These are phyloP conservation scores for Pleurotus pulmonarius DNA, from an alignment of 768 basidiomycete genomes.

Conservation along the genomic window DNA sequence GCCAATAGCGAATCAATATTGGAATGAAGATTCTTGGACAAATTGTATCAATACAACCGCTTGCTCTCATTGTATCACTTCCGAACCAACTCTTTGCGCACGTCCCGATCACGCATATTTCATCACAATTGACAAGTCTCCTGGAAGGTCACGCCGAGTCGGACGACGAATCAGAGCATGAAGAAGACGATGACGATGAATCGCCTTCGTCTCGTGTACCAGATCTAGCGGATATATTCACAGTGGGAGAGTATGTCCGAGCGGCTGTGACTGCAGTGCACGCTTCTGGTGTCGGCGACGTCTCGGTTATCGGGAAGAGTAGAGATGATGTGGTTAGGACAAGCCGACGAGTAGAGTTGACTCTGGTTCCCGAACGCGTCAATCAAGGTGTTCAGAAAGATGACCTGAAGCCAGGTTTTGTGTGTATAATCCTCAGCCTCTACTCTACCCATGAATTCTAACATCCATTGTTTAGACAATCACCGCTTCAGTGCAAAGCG, in stretches of 20 bases:
- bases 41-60: slow-evolving; percentile 80
- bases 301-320: slow-evolving; percentile 52
- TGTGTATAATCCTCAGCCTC: slow-evolving; percentile 36
- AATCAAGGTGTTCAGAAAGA: slow-evolving; percentile 76
- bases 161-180: slow-evolving; percentile 39
- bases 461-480: slow-evolving; percentile 50
- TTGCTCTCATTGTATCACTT: slow-evolving; percentile 89
- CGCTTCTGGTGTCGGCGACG: slow-evolving; percentile 60
- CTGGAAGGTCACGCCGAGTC: slow-evolving; percentile 64
- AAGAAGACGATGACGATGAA: slow-evolving; percentile 45
- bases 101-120: slow-evolving; percentile 91
- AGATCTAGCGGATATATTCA: slow-evolving; percentile 73
- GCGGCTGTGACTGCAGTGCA: slow-evolving; percentile 71
- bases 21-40: slow-evolving; percentile 91
- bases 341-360: slow-evolving; percentile 81
- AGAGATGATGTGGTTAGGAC: slow-evolving; percentile 65
- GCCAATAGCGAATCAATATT: slow-evolving; percentile 59
- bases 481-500: slow-evolving; percentile 71
- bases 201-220: slow-evolving; percentile 41
- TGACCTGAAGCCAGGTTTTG: slow-evolving; percentile 75
- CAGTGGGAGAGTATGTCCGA: slow-evolving; percentile 82
- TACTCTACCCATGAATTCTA: not conserved
- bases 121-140: slow-evolving; percentile 67
- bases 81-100: slow-evolving; percentile 94
- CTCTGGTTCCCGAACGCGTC: slow-evolving; percentile 78